These are phyloP conservation scores for Populus simonii DNA, from an alignment of 345 rosid genomes.

Conservation along the genomic window DNA sequence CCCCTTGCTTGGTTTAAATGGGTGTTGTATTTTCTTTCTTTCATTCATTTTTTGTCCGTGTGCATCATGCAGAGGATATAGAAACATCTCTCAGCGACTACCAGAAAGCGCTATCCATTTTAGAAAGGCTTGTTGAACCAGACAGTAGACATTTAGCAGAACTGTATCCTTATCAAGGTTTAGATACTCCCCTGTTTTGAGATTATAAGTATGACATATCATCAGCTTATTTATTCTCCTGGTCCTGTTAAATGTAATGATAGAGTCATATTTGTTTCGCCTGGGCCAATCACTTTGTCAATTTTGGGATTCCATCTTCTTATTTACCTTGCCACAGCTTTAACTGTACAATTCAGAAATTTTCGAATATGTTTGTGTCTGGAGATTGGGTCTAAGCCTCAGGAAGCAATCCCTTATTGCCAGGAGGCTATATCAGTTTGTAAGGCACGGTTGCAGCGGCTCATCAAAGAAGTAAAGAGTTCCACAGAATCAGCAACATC, in stretches of 20 bases:
- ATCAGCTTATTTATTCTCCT: not conserved
- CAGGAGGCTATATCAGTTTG: conserved; percentile 75
- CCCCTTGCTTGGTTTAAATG: not conserved
- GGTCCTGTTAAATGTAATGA: not conserved
- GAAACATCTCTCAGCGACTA: conserved; percentile 89
- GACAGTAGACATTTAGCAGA: conserved; percentile 83
- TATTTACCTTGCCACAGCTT: conserved; percentile 18
- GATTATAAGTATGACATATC: not conserved
- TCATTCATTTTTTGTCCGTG: not conserved
- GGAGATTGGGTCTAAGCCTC: conserved; percentile 72
- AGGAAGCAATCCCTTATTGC: conserved; percentile 80
- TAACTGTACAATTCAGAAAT: conserved; percentile 65
- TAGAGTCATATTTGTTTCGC: not conserved
- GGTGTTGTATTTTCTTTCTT: not conserved
- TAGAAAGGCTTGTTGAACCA: conserved; percentile 77
- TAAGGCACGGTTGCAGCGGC: conserved; percentile 60
- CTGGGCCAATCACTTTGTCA: not conserved
- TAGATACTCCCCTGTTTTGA: not conserved
- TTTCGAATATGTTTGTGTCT: conserved; percentile 81
- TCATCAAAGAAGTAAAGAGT: conserved; percentile 51
- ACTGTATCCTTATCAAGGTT: conserved; percentile 67
- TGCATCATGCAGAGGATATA: conserved; percentile 65
- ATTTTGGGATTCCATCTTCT: not conserved
- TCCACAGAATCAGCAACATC: conserved; percentile 46
- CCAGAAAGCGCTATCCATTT: conserved; percentile 62